These are phyloP conservation scores for Eucalyptus globulus DNA, from an alignment of 345 rosid genomes.

Conservation along the genomic window DNA sequence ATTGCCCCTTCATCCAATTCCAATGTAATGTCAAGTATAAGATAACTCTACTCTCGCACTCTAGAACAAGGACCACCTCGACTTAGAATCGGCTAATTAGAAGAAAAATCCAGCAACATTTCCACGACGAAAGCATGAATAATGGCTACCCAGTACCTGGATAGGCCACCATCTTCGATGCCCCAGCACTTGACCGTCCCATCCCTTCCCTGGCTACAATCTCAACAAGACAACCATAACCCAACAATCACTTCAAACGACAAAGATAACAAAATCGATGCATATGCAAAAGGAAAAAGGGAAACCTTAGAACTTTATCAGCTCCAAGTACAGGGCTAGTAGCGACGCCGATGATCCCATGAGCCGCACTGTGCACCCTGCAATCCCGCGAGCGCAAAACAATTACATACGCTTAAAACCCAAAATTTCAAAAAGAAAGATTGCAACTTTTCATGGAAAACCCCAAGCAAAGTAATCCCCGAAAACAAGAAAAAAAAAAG, in stretches of 20 bases:
- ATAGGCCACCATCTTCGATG: slow-evolving; percentile 67
- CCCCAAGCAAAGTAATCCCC: neutral
- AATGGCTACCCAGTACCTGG: slow-evolving; percentile 29
- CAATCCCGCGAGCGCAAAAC: neutral
- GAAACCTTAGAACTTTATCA: slow-evolving; percentile 67
- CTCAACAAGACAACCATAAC: neutral
- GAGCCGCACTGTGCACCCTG: slow-evolving; percentile 86
- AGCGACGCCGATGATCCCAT: slow-evolving; percentile 69
- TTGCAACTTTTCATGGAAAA: neutral
- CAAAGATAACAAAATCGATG: neutral
- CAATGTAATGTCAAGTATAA: neutral
- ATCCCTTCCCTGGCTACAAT: slow-evolving; percentile 87
- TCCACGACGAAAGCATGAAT: neutral
- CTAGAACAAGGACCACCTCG: neutral
- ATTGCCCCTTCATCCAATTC: neutral
- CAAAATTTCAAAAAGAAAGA: neutral
- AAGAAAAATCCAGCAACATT: neutral
- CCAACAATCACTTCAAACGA: neutral
- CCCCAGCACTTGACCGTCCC: slow-evolving; percentile 95
- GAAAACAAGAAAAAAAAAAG: neutral
- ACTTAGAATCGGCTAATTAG: neutral
- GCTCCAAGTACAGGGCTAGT: slow-evolving; percentile 44
- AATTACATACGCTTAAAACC: neutral
- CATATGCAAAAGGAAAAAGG: neutral
- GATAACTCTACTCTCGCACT: neutral